These are phyloP conservation scores for Allium fistulosum DNA, from an alignment of 106 monocot genomes.

Conservation along the genomic window DNA sequence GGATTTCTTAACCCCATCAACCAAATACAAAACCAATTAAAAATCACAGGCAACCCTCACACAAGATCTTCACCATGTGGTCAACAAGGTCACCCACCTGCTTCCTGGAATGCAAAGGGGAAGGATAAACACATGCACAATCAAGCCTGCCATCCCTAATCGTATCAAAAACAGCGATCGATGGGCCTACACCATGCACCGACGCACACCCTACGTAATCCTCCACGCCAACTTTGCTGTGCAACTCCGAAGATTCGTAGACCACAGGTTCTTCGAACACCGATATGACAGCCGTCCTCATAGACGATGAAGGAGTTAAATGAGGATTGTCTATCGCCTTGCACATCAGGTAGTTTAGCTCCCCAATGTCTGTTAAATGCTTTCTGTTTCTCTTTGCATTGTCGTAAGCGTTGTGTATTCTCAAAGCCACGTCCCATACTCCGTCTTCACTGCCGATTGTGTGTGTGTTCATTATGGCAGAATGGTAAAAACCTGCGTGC, in stretches of 20 bases:
- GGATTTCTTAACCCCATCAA: too few species aligned
- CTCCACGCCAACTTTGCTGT: constrained; percentile 36
- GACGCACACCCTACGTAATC: constrained; percentile 71
- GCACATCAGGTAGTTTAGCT: constrained; percentile 85
- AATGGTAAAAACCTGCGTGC: constrained; percentile 74
- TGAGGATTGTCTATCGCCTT: constrained; percentile 80
- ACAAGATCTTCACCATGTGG: constrained; percentile 45
- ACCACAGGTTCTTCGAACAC: constrained; percentile 64
- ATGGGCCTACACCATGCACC: constrained; percentile 69
- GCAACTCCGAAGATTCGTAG: constrained; percentile 13
- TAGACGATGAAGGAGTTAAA: constrained; percentile 57
- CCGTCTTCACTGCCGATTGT: constrained; percentile 42
- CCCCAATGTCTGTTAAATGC: constrained; percentile 66
- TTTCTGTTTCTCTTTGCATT: constrained; percentile 47
- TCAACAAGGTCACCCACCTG: constrained; percentile 46
- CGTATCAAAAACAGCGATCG: constrained; percentile 70
- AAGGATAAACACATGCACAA: constrained; percentile 56
- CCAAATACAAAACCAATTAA: too few species aligned
- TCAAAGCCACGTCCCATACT: constrained; percentile 63
- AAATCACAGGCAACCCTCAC: constrained; percentile 6
- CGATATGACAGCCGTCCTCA: constrained; percentile 68
- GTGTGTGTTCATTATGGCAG: constrained; percentile 63
- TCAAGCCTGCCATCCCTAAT: constrained; percentile 55
- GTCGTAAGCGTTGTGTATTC: constrained; percentile 46
- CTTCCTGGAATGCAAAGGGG: constrained; percentile 78